phyloP scores from a whole-genome alignment of 73 alveolate species.

The Strombidium stylifer region DNA sequence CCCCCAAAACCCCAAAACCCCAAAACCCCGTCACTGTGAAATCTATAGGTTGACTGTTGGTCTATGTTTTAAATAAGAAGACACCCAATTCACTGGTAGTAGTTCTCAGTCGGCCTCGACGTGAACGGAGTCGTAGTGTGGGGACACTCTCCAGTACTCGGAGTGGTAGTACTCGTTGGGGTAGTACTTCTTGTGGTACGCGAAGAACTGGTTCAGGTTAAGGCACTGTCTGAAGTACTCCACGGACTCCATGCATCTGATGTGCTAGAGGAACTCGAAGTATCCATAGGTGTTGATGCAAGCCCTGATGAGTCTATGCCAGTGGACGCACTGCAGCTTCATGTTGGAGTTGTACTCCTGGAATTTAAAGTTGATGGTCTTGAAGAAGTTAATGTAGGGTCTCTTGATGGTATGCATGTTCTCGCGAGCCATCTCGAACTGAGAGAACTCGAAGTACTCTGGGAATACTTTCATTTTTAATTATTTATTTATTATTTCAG shows the following conservation, averaged over 20 bases:
- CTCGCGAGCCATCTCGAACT: conserved; percentile 54
- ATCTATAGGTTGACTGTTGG: conserved; percentile 2
- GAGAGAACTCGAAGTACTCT: conserved; percentile 61
- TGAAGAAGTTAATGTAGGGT: conserved; percentile 65
- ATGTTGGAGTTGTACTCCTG: conserved; percentile 69
- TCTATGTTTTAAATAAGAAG: not conserved
- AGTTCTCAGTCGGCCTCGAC: conserved; percentile 37
- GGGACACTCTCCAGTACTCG: conserved; percentile 64
- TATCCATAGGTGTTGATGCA: conserved; percentile 64
- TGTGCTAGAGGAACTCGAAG: conserved; percentile 61
- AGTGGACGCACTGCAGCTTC: conserved; percentile 65
- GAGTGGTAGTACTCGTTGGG: conserved; percentile 61
- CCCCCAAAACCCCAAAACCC: conserved; percentile 39
- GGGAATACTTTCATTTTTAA: conserved; percentile 65
- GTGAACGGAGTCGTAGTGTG: conserved; percentile 55
- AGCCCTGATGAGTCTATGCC: conserved; percentile 66
- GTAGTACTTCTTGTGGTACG: conserved; percentile 65
- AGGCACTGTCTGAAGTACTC: conserved; percentile 66
- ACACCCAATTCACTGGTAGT: not conserved
- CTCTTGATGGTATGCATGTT: conserved; percentile 54
- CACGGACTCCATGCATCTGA: conserved; percentile 63
- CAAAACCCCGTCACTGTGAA: conserved; percentile 5
- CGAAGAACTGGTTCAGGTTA: conserved; percentile 52
- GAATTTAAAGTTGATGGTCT: conserved; percentile 61
- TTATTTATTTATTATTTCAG: not conserved